Evolutionary conservation across 352 stramenopile species (phyloP).

Genomic region (Pythium phragmitis): DNA sequence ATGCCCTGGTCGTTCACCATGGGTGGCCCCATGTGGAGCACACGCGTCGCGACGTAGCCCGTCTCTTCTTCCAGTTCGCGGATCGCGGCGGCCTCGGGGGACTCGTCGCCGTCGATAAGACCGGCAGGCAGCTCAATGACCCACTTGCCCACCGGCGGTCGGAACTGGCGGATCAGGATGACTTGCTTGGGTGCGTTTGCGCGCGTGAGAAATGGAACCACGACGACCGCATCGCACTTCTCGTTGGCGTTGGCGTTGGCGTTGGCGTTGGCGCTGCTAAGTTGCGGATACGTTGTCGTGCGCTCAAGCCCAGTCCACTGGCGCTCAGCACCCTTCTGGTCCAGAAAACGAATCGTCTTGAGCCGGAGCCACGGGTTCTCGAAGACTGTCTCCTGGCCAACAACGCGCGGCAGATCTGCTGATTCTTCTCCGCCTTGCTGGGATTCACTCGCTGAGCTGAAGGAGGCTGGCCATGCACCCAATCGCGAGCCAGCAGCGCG

Average conservation of each 20-base stretch:
- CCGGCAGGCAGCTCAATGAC: conserved; percentile 91
- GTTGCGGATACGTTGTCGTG: conserved; percentile 57
- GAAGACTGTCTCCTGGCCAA: conserved; percentile 54
- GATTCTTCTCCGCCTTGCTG: neutral
- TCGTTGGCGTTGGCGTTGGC: conserved; percentile 7
- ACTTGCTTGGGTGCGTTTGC: conserved; percentile 33
- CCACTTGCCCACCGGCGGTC: conserved; percentile 79
- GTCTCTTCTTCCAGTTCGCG: conserved; percentile 91
- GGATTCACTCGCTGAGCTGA: neutral
- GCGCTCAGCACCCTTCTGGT: conserved; percentile 44
- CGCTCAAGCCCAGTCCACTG: conserved; percentile 66
- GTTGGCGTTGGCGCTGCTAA: neutral
- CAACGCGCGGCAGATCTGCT: conserved; percentile 37
- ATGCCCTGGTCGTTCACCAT: conserved; percentile 84
- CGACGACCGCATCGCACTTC: conserved; percentile 65
- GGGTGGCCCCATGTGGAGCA: conserved; percentile 68
- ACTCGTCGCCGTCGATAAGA: conserved; percentile 88
- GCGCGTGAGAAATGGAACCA: conserved; percentile 68
- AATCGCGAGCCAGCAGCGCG: neutral
- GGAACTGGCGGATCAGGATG: conserved; percentile 91
- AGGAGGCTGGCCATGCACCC: neutral
- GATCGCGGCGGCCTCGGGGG: conserved; percentile 63
- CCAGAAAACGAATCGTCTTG: conserved; percentile 68
- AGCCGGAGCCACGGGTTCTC: conserved; percentile 64
- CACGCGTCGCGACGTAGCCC: conserved; percentile 67